phyloP scores from a whole-genome alignment of 2,329 filamentous ascomycete genomes.

The Diaporthe batatas region DNA sequence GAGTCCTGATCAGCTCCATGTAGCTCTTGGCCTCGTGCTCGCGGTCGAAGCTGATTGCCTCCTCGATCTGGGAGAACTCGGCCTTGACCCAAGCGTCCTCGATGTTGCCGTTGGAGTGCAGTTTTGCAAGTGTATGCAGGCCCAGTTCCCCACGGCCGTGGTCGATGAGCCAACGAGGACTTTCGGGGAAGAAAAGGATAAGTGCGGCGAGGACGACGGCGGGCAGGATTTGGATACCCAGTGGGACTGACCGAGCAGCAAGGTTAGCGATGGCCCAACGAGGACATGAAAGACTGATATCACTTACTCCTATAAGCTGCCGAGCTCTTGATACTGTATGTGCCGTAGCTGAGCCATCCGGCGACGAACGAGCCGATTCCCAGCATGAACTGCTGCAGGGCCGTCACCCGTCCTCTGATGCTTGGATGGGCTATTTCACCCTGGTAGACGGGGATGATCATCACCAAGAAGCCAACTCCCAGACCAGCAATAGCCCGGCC shows the following conservation, averaged over 20 bases:
- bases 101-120: slow-evolving; percentile 77
- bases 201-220: slow-evolving; percentile 73
- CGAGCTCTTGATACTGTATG: slow-evolving; percentile 48
- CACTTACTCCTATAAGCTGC: slow-evolving; percentile 49
- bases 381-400: slow-evolving; percentile 86
- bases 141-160: slow-evolving; percentile 75
- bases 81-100: slow-evolving; percentile 78
- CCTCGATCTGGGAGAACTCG: slow-evolving; percentile 77
- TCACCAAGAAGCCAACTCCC: slow-evolving; percentile 63
- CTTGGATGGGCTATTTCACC: slow-evolving; percentile 83
- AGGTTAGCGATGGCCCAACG: background rate
- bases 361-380: slow-evolving; percentile 81
- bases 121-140: slow-evolving; percentile 73
- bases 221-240: slow-evolving; percentile 71
- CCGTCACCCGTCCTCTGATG: slow-evolving; percentile 81
- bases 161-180: slow-evolving; percentile 81
- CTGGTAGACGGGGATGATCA: slow-evolving; percentile 75
- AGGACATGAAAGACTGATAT: background rate
- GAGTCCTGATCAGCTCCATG: slow-evolving; percentile 74
- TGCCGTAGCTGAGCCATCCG: slow-evolving; percentile 79
- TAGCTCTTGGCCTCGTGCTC: slow-evolving; percentile 79
- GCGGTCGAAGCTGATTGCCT: slow-evolving; percentile 72
- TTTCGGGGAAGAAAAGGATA: slow-evolving; percentile 79
- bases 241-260: slow-evolving; percentile 45
- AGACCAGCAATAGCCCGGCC: slow-evolving; percentile 78